phyloP scores from a whole-genome alignment of 352 stramenopile genomes.

The Pythium aristosporum region DNA sequence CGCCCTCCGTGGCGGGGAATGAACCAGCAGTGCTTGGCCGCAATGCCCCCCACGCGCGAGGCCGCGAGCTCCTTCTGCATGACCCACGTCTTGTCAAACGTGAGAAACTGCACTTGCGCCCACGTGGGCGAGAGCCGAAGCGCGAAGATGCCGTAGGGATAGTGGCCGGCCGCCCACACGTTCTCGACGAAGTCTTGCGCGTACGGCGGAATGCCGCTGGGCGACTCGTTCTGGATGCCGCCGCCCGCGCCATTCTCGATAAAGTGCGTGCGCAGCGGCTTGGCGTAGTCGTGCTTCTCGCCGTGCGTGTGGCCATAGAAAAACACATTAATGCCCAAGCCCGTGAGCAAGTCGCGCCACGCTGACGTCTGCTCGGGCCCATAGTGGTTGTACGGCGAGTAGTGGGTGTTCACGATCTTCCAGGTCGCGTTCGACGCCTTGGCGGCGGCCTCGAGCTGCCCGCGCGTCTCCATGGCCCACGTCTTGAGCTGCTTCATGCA shows the following conservation, averaged over 20 bases:
- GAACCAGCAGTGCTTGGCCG: conserved; percentile 76
- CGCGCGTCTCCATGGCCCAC: conserved; percentile 56
- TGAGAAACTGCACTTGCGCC: conserved; percentile 72
- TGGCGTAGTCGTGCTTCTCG: conserved; percentile 65
- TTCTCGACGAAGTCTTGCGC: conserved; percentile 45
- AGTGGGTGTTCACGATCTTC: conserved; percentile 86
- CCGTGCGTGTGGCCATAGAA: conserved; percentile 65
- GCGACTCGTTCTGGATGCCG: conserved; percentile 78
- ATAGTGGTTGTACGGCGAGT: conserved; percentile 79
- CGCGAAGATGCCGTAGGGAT: conserved; percentile 77
- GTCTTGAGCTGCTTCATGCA: conserved; percentile 65
- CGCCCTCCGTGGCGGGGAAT: conserved; percentile 48
- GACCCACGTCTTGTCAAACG: conserved; percentile 59
- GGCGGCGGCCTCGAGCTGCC: conserved; percentile 42
- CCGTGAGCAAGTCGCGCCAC: conserved; percentile 53
- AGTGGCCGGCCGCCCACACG: conserved; percentile 59
- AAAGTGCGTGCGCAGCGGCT: conserved; percentile 58
- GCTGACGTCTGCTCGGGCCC: conserved; percentile 33
- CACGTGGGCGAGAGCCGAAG: conserved; percentile 59
- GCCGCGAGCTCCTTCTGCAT: conserved; percentile 53
- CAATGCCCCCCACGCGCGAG: conserved; percentile 51
- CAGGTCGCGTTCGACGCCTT: conserved; percentile 67
- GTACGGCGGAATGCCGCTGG: conserved; percentile 62
- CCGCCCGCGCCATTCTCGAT: conserved; percentile 77
- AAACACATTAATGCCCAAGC: conserved; percentile 31